phyloP scores from a whole-genome alignment of 2,329 filamentous ascomycete genomes.

The Venturia aucupariae region DNA sequence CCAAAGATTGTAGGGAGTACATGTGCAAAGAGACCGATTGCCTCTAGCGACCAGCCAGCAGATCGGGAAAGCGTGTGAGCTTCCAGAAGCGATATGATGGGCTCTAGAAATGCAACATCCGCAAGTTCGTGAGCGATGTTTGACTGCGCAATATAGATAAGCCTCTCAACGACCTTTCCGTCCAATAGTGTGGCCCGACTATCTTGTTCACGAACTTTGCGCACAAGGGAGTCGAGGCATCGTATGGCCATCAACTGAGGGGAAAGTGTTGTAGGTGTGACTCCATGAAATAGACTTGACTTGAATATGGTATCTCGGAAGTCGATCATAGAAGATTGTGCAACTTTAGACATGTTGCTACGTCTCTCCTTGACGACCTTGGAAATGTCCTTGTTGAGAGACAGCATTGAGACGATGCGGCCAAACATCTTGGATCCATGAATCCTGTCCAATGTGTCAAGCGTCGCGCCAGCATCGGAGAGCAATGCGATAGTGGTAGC shows the following conservation, averaged over 20 bases:
- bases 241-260: conserved; percentile 56
- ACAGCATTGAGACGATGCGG: conserved; percentile 50
- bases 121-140: conserved; percentile 14
- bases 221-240: conserved; percentile 49
- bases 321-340: conserved; percentile 45
- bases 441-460: conserved; percentile 50
- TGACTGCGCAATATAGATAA: conserved; percentile 33
- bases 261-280: conserved; percentile 43
- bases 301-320: conserved; percentile 46
- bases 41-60: conserved; percentile 33
- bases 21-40: conserved; percentile 44
- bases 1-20: conserved; percentile 28
- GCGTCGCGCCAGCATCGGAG: conserved; percentile 50
- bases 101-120: conserved; percentile 26
- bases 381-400: conserved; percentile 46
- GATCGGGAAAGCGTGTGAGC: conserved; percentile 36
- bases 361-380: conserved; percentile 54
- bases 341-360: conserved; percentile 59
- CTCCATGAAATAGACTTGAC: conserved; percentile 52
- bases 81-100: conserved; percentile 45
- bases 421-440: conserved; percentile 44
- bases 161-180: conserved; percentile 24
- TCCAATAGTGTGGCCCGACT: conserved; percentile 41
- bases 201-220: conserved; percentile 41
- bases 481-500: conserved; percentile 56